phyloP scores from a whole-genome alignment of 2,329 filamentous ascomycete species.

The Blastomyces percursus region DNA sequence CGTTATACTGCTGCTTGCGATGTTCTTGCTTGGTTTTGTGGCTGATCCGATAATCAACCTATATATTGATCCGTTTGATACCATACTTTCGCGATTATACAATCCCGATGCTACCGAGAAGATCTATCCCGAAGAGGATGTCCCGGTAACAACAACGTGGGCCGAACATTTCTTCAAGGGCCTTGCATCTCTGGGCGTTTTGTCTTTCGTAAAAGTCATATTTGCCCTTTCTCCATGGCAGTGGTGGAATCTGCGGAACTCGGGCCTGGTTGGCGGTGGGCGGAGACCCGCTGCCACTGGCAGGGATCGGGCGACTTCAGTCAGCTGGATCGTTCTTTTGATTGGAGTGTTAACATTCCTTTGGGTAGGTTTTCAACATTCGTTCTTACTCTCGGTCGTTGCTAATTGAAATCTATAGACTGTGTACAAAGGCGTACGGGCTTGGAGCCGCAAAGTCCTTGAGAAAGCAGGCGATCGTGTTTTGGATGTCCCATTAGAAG shows the following conservation, averaged over 20 bases:
- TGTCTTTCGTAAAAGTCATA: slow-evolving; percentile 75
- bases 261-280: slow-evolving; percentile 45
- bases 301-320: slow-evolving; percentile 63
- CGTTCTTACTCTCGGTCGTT: background rate
- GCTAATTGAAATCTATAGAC: slow-evolving; percentile 38
- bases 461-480: slow-evolving; percentile 69
- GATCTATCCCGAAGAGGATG: slow-evolving; percentile 23
- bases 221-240: slow-evolving; percentile 63
- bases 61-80: slow-evolving; percentile 67
- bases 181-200: slow-evolving; percentile 73
- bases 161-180: slow-evolving; percentile 78
- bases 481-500: slow-evolving; percentile 54
- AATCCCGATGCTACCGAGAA: slow-evolving; percentile 26
- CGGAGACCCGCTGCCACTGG: slow-evolving; percentile 51
- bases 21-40: slow-evolving; percentile 81
- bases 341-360: slow-evolving; percentile 73
- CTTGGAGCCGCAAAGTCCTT: slow-evolving; percentile 60
- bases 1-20: slow-evolving; percentile 55
- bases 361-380: slow-evolving; percentile 45
- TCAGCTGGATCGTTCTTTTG: slow-evolving; percentile 68
- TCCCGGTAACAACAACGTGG: slow-evolving; percentile 52
- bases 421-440: slow-evolving; percentile 70
- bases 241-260: slow-evolving; percentile 61
- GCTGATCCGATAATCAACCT: slow-evolving; percentile 87
- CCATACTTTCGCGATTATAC: slow-evolving; percentile 41